phyloP scores from a whole-genome alignment of 108 stramenopile species.

The Skeletonema grethae region DNA sequence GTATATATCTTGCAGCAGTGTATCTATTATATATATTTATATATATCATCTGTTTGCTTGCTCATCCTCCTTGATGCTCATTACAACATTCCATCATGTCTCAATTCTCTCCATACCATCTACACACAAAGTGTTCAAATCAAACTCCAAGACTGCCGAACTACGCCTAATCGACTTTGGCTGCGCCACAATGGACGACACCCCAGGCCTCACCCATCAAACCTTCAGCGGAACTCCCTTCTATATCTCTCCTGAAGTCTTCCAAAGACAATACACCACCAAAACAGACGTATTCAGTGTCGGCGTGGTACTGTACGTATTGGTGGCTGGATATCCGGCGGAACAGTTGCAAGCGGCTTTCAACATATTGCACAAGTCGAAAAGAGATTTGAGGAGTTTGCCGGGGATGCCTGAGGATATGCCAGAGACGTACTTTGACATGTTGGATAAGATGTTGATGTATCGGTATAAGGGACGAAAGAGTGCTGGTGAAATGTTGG shows the following conservation, averaged over 20 bases:
- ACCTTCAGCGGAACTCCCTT: constrained; percentile 80
- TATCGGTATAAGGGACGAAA: constrained; percentile 63
- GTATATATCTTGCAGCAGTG: no score
- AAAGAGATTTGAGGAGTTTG: constrained; percentile 27
- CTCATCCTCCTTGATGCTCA: no score
- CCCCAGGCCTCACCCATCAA: constrained; percentile 30
- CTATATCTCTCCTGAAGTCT: constrained; percentile 79
- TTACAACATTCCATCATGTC: no score
- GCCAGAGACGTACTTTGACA: constrained; percentile 64
- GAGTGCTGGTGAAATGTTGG: constrained; percentile 51
- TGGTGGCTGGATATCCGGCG: constrained; percentile 73
- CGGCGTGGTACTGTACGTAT: constrained; percentile 68
- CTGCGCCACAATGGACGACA: constrained; percentile 48
- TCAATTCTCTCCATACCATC: no score
- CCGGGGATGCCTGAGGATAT: constrained; percentile 68
- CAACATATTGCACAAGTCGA: constrained; percentile 51
- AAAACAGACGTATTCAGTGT: constrained; percentile 72
- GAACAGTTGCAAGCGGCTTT: constrained; percentile 64
- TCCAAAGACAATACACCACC: constrained; percentile 25
- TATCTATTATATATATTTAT: no score
- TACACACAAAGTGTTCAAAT: constrained; percentile 33
- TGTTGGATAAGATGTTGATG: constrained; percentile 54
- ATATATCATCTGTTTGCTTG: no score
- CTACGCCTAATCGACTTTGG: constrained; percentile 77
- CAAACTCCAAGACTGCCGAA: constrained; percentile 41